Base-by-base conservation (phyloP, 306 rosid genomes). In the Trifolium fragiferum region DNA sequence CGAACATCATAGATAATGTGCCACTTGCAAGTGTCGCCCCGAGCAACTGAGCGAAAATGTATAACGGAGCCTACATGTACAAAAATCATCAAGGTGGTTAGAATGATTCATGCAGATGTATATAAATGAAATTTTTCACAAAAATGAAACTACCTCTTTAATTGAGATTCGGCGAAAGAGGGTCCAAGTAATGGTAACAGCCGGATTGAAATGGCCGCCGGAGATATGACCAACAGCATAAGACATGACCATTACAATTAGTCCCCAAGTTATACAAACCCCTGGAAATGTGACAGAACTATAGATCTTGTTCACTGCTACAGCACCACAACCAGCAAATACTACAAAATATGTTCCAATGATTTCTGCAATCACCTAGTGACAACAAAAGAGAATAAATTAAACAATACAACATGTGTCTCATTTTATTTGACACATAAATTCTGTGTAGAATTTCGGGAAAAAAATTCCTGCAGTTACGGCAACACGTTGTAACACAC, bases 151-250 rank as follows among this genome's bases (percentile, higher is more conserved):
- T 59, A 59, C 65, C 65, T 59, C 65, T 55, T 66, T 58, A 23
- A 33, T 35, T 0, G 76, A 61, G 78, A 85, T 58, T 49, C 81
- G 76, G 19, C 80, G 71, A 46, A 86, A 57, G 14, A 79, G 20
- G 6, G 85, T 89, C 8, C 80, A 87, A 21, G 91, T 84, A 9
- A 88, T 51, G 25, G 92, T 88, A 13, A 88, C 84, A 0, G 90
- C 82, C 5, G 90, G 93, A 73, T 88, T 90, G 2, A 90, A 77
- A 75, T 88, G 90, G 7, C 86, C 93, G 7, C 89, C 84, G 8
- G 90, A 90, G 75, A 88, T 72, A 83, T 90, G 93, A 44, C 81
- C 77, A 2, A 49, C 46, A 4, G 88, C 51, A 11, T 80, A 57
- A 55, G 76, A 16, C 81, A 82, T 84, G 10, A 38, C 74, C 86